Evolutionary conservation across 495 filamentous ascomycete genomes (phyloP), one percentile per base, ranked within the genome.

Genomic region (Chaetomium fimeti): DNA sequence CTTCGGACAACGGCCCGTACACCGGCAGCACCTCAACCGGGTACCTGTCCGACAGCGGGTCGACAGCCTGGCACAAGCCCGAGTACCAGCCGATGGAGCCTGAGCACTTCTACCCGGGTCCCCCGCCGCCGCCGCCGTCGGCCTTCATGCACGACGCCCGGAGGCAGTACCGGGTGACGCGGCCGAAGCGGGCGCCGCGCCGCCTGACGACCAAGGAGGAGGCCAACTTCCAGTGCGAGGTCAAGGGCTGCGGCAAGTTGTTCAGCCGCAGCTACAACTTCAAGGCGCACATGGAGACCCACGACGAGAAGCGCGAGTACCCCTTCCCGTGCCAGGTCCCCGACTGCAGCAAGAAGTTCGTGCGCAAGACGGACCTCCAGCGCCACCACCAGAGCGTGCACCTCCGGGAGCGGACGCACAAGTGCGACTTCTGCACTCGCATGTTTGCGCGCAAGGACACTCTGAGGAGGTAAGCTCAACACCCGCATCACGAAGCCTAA

Each of bases 211-310:
- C 87, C 32, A 83, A 83, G 54, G 88, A 88, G 63, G 87, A 91
- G 75, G 90, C 91, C 47, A 92, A 89, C 61, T 90, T 87, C 71
- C 75, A 86, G 63, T 98, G 93, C 73, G 79, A 84, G 27, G 75
- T 87, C 13, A 81, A 82, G 72, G 81, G 82, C 18, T 98, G 93
- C 74, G 88, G 88, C 25, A 88, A 87, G 76, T 82, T 87, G 9
- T 98, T 97, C 72, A 90, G 90, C 64, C 79, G 93, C 58, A 89
- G 86, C 70, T 97, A 93, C 77, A 98, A 98, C 77, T 91, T 89
- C 75, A 91, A 89, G 71, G 88, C 91, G 60, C 93, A 98, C 75
- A 83, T 94, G 81, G 91, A 94, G 71, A 93, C 86, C 9, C 93
- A 98, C 76, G 87, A 97, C 74, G 89, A 92, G 3, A 83, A 82